Evolutionary conservation across 148 eudicot species (phyloP).

Genomic region (Silene uniflora): DNA sequence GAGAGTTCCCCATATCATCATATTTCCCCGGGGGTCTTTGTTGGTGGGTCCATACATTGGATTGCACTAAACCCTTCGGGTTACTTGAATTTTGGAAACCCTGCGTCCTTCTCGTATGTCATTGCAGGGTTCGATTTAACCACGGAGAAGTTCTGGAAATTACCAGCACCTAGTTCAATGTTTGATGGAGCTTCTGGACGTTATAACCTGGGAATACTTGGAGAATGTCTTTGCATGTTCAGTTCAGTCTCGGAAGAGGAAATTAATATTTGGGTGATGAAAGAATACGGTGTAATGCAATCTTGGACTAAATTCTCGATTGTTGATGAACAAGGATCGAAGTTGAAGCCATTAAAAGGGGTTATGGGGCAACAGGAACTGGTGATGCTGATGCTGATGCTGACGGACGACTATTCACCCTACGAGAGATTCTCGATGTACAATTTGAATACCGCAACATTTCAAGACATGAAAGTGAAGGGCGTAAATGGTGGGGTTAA

Average conservation of each 20-base stretch:
- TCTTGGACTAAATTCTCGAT: constrained; percentile 14
- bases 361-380: background rate
- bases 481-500: too few relatives aligned
- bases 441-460: background rate
- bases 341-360: background rate
- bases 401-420: background rate
- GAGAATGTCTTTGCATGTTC: constrained; percentile 21
- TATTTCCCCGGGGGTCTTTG: too few relatives aligned
- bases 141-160: too few relatives aligned
- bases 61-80: too few relatives aligned
- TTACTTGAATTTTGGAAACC: too few relatives aligned
- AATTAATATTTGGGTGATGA: constrained; percentile 21
- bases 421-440: constrained; percentile 13
- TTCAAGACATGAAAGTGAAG: background rate
- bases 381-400: constrained; percentile 13
- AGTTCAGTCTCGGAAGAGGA: too few relatives aligned
- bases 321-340: background rate
- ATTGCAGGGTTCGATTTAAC: too few relatives aligned
- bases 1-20: too few relatives aligned
- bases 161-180: too few relatives aligned
- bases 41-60: too few relatives aligned
- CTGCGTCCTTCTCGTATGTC: too few relatives aligned
- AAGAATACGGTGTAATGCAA: constrained; percentile 10
- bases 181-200: too few relatives aligned
- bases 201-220: background rate